Conservation (phyloP, 805 yeast genomes). For the Metschnikowia koreensis region DNA sequence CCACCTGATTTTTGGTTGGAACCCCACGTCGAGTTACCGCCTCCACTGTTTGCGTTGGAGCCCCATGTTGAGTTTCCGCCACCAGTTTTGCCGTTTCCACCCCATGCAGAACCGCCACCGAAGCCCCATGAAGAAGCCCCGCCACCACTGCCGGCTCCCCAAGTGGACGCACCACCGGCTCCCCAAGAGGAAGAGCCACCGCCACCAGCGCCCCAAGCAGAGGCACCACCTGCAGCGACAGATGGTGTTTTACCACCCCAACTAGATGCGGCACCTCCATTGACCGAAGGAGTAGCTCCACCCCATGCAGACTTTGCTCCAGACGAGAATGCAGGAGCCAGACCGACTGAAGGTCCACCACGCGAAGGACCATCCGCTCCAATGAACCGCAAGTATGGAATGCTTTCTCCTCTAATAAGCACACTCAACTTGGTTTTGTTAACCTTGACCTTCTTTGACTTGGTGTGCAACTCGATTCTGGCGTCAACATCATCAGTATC, state of each 20-base stretch:
- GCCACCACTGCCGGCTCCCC: slow-evolving; percentile 16
- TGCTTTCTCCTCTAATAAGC: slow-evolving; percentile 62
- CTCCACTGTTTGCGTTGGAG: slow-evolving; percentile 13
- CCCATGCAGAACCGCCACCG: slow-evolving; percentile 22
- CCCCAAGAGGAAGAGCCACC: slow-evolving; percentile 43
- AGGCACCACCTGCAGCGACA: slow-evolving; percentile 36
- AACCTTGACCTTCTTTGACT: slow-evolving; percentile 82
- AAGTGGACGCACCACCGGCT: slow-evolving; percentile 18
- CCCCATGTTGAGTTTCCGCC: slow-evolving; percentile 23
- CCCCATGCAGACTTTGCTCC: slow-evolving; percentile 58
- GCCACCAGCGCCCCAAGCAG: slow-evolving; percentile 43
- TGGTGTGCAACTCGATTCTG: slow-evolving; percentile 90
- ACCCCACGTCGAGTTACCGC: slow-evolving; percentile 25
- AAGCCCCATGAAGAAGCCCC: slow-evolving; percentile 21
- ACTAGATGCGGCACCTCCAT: slow-evolving; percentile 39
- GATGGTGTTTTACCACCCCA: slow-evolving; percentile 32
- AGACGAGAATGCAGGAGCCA: slow-evolving; percentile 36
- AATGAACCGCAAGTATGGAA: slow-evolving; percentile 77
- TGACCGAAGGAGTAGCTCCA: slow-evolving; percentile 22
- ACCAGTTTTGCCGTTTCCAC: slow-evolving; percentile 7
- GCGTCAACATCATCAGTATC: slow-evolving; percentile 93
- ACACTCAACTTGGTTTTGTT: slow-evolving; percentile 77
- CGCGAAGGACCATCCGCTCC: slow-evolving; percentile 40
- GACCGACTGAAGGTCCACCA: slow-evolving; percentile 19
- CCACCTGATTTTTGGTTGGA: slow-evolving; percentile 24